Evolutionary conservation across 768 basidiomycete species (phyloP), one percentile per base, ranked within the genome.

Genomic region (Chalciporus piperatus): DNA sequence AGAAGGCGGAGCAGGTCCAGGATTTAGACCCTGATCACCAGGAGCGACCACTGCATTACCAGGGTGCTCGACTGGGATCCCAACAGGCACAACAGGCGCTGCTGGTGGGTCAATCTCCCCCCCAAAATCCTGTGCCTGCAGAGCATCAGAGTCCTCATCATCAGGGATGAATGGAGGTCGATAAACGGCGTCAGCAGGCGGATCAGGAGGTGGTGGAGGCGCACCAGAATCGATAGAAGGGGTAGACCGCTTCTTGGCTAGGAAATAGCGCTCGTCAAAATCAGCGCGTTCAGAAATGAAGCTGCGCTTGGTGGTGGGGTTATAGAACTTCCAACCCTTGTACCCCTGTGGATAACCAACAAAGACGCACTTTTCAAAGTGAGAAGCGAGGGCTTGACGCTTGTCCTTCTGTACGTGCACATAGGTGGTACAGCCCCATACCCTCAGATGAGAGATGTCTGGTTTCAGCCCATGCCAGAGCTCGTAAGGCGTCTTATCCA

Each of bases 241-340:
- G n/a, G n/a, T n/a, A n/a, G n/a, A n/a, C n/a, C n/a, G n/a, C 12
- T 28, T 30, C 10, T 30, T 5, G 30, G 30, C 67, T 25, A 67
- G 64, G 33, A 68, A 66, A 42, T 55, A 51, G 4, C 60, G 27
- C 45, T 72, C 70, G 58, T 74, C 68, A 54, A 73, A 71, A 9
- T 64, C 59, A 44, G 68, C 69, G 38, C 52, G 41, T 19, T 59
- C 54, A 35, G 59, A 65, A 35, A 70, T 68, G 13, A 70, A 50
- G 6, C 59, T 51, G 54, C 60, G 62, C 41, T 59, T 54, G 2
- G 64, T 68, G 12, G 38, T 46, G 3, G 49, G 50, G 44, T 74
- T 53, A 27, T 67, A 74, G 53, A 70, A 70, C 33, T 35, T 35
- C 33, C 33, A 35, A 4, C 33, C 33, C 33, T 35, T 35, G 16